These are phyloP conservation scores for Ampelocalamus luodianensis DNA, from an alignment of 176 grass and related monocot genomes.

Conservation along the genomic window DNA sequence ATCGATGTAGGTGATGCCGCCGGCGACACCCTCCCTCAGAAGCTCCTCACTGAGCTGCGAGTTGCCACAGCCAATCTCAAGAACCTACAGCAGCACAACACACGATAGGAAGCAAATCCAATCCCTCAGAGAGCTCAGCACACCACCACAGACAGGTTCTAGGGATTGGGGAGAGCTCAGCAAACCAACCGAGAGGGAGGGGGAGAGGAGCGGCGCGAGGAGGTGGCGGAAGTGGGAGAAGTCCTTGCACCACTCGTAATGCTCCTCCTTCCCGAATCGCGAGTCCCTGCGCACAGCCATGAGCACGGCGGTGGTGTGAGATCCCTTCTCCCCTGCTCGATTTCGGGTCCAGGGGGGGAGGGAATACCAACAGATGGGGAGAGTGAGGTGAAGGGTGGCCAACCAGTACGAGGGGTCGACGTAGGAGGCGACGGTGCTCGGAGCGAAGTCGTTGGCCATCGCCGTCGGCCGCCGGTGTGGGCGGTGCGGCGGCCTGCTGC, in stretches of 20 bases:
- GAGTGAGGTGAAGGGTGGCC: too few relatives aligned
- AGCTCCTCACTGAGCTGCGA: conserved; percentile 83
- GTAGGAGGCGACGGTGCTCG: too few relatives aligned
- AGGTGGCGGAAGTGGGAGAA: conserved; percentile 96
- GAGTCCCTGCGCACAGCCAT: conserved; percentile 62
- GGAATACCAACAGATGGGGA: too few relatives aligned
- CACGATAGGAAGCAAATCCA: not conserved
- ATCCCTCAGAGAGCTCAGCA: not conserved
- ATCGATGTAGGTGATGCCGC: conserved; percentile 85
- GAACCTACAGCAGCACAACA: conserved; percentile 39
- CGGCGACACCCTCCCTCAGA: conserved; percentile 60
- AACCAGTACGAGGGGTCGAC: too few relatives aligned
- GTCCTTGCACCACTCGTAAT: conserved; percentile 95
- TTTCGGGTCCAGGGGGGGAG: too few relatives aligned
- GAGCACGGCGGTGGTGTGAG: too few relatives aligned
- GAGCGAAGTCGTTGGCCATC: too few relatives aligned
- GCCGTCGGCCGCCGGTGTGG: too few relatives aligned
- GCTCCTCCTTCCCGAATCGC: conserved; percentile 86
- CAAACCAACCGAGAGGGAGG: conserved; percentile 59
- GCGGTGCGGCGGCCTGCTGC: too few relatives aligned
- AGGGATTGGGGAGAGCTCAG: too few relatives aligned
- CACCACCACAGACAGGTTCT: too few relatives aligned
- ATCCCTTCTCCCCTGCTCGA: too few relatives aligned
- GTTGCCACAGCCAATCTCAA: conserved; percentile 90
- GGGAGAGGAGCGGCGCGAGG: conserved; percentile 76